Evolutionary conservation across 768 basidiomycete species (phyloP).

Genomic region (Phlebiopsis flavidoalba): DNA sequence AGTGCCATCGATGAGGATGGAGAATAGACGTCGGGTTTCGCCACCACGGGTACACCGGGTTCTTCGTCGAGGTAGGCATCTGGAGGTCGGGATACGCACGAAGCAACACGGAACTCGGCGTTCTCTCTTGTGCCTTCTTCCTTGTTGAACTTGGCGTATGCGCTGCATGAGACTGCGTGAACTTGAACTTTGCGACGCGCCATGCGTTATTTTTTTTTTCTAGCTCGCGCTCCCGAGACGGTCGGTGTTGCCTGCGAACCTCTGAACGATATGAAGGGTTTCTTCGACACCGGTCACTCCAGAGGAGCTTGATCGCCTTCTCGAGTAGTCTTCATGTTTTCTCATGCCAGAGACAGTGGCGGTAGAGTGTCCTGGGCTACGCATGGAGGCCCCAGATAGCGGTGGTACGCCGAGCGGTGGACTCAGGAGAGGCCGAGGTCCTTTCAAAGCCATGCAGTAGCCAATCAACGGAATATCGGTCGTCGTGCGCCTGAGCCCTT

Average conservation of each 20-base stretch:
- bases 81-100: slow-evolving; percentile 98
- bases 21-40: slow-evolving; percentile 85
- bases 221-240: slow-evolving; percentile 87
- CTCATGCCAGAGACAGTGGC: slow-evolving; percentile 99
- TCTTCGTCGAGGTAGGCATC: slow-evolving; percentile 99
- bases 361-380: slow-evolving; percentile 97
- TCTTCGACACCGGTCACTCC: slow-evolving; percentile 99
- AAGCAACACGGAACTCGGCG: slow-evolving; percentile 91
- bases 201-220: slow-evolving; percentile 88
- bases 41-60: slow-evolving; percentile 79
- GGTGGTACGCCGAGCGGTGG: slow-evolving; percentile 96
- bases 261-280: slow-evolving; percentile 91
- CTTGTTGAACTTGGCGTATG: slow-evolving; percentile 52
- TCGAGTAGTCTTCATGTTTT: slow-evolving; percentile 99
- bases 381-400: slow-evolving; percentile 98
- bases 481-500: slow-evolving; percentile 80
- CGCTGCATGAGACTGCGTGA: slow-evolving; percentile 99
- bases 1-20: slow-evolving; percentile 93
- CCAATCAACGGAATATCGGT: slow-evolving; percentile 98
- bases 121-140: slow-evolving; percentile 86
- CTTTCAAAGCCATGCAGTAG: slow-evolving; percentile 99
- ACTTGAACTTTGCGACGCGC: slow-evolving; percentile 31
- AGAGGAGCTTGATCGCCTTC: slow-evolving; percentile 99
- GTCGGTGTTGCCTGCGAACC: slow-evolving; percentile 95
- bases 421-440: slow-evolving; percentile 96